phyloP scores from a whole-genome alignment of 768 basidiomycete species.

The Peribolospora kevripleyi region DNA sequence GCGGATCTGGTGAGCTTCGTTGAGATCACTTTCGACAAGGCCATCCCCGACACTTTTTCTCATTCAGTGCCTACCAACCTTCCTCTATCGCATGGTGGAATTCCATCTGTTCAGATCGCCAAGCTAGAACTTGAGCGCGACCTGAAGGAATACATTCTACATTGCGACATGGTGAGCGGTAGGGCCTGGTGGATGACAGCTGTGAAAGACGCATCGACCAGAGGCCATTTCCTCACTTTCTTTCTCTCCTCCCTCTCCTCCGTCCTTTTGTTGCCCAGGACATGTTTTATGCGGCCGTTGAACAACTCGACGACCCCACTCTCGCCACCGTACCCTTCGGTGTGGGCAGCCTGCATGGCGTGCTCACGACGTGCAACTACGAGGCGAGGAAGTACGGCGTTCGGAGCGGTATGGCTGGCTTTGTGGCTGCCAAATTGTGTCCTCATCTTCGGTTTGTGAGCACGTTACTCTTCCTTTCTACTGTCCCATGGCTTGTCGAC shows the following conservation, averaged over 20 bases:
- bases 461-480: too few species aligned
- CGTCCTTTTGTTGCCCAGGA: slow-evolving; percentile 16
- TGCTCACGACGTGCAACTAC: slow-evolving; percentile 29
- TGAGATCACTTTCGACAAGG: slow-evolving; percentile 22
- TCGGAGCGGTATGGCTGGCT: slow-evolving; percentile 90
- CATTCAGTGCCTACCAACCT: slow-evolving; percentile 31
- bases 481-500: too few species aligned
- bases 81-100: slow-evolving; percentile 20
- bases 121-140: too few species aligned
- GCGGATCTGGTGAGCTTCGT: slow-evolving; percentile 34
- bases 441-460: slow-evolving; percentile 53
- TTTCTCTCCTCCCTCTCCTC: neutral
- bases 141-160: too few species aligned
- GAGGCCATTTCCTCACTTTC: neutral
- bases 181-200: too few species aligned
- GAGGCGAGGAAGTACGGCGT: slow-evolving; percentile 75
- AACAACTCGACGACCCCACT: slow-evolving; percentile 15
- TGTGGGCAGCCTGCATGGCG: slow-evolving; percentile 33
- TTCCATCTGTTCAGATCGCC: neutral
- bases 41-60: slow-evolving; percentile 67
- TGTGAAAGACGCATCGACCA: too few species aligned
- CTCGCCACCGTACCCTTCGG: slow-evolving; percentile 24
- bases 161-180: too few species aligned
- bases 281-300: slow-evolving; percentile 29
- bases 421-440: slow-evolving; percentile 80